Evolutionary conservation across 2,329 filamentous ascomycete species (phyloP).

Genomic region (Erysiphe pulchra): DNA sequence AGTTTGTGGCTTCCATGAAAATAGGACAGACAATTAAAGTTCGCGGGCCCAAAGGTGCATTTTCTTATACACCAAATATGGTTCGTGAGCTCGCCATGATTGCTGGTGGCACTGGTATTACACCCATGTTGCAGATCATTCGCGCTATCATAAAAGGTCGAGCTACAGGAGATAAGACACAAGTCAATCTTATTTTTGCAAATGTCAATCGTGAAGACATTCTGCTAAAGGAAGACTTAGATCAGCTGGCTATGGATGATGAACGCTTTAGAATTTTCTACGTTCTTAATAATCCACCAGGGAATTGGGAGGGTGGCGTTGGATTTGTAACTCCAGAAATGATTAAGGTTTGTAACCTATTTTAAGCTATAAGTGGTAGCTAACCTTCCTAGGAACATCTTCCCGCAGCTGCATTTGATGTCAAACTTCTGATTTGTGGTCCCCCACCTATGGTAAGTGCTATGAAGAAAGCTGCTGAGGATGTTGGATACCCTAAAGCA

Average conservation of each 20-base stretch:
- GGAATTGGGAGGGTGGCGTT: slow-evolving; percentile 74
- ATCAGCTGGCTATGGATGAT: slow-evolving; percentile 53
- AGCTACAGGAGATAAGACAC: slow-evolving; percentile 53
- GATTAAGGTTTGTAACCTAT: slow-evolving; percentile 41
- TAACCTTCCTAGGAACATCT: slow-evolving; percentile 36
- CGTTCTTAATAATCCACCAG: slow-evolving; percentile 84
- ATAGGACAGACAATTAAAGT: slow-evolving; percentile 78
- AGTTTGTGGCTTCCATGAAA: slow-evolving; percentile 59
- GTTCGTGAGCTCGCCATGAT: slow-evolving; percentile 94
- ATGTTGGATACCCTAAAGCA: slow-evolving; percentile 76
- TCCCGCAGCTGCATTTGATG: slow-evolving; percentile 57
- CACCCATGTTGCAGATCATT: slow-evolving; percentile 91
- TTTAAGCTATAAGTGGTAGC: background rate
- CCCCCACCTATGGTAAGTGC: slow-evolving; percentile 92
- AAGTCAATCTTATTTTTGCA: slow-evolving; percentile 88
- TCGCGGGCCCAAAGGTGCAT: slow-evolving; percentile 84
- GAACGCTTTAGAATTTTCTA: slow-evolving; percentile 71
- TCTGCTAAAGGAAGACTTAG: slow-evolving; percentile 74
- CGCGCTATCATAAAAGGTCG: slow-evolving; percentile 70
- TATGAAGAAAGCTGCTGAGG: slow-evolving; percentile 86
- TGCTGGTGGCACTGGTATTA: slow-evolving; percentile 90
- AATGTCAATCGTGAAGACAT: slow-evolving; percentile 90
- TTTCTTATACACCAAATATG: slow-evolving; percentile 95
- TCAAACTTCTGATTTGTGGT: slow-evolving; percentile 86
- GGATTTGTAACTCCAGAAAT: slow-evolving; percentile 91